These are phyloP conservation scores for Pisolithus orientalis DNA, from an alignment of 768 basidiomycete genomes.

Conservation along the genomic window DNA sequence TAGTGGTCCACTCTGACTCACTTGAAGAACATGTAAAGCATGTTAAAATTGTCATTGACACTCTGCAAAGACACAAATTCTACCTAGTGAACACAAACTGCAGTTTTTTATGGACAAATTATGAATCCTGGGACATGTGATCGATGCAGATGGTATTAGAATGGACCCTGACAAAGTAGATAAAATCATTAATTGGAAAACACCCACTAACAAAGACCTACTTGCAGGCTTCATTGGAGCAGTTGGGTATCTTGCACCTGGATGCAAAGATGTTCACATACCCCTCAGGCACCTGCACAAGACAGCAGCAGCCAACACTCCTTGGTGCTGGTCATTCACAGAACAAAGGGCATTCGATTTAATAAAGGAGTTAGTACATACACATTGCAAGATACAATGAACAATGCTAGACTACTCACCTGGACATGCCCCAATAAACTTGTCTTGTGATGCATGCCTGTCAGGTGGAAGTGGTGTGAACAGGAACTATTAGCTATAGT, in stretches of 20 bases:
- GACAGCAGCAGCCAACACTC: too few relatives aligned
- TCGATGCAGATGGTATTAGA: constrained; percentile 31
- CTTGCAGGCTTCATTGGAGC: too few relatives aligned
- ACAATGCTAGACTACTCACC: constrained; percentile 14
- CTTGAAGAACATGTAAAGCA: constrained; percentile 25
- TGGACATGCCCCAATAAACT: background rate
- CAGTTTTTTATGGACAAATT: constrained; percentile 26
- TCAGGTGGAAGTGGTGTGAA: too few relatives aligned
- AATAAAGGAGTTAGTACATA: constrained; percentile 16
- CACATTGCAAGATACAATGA: constrained; percentile 11
- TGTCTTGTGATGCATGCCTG: too few relatives aligned
- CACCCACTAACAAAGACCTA: too few relatives aligned
- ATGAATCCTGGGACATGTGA: constrained; percentile 30
- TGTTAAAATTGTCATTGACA: constrained; percentile 29
- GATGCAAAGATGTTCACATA: too few relatives aligned
- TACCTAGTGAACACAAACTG: constrained; percentile 22
- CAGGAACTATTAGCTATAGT: too few relatives aligned
- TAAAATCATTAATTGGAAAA: too few relatives aligned
- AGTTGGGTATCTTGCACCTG: too few relatives aligned
- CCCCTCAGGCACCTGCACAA: too few relatives aligned
- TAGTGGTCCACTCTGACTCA: constrained; percentile 30
- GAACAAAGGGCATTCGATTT: constrained; percentile 24
- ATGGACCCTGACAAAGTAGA: constrained; percentile 28
- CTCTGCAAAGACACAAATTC: constrained; percentile 19
- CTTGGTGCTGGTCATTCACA: too few relatives aligned